Base-by-base conservation (phyloP, 2,329 filamentous ascomycete genomes). In the Penicillium griseofulvum region DNA sequence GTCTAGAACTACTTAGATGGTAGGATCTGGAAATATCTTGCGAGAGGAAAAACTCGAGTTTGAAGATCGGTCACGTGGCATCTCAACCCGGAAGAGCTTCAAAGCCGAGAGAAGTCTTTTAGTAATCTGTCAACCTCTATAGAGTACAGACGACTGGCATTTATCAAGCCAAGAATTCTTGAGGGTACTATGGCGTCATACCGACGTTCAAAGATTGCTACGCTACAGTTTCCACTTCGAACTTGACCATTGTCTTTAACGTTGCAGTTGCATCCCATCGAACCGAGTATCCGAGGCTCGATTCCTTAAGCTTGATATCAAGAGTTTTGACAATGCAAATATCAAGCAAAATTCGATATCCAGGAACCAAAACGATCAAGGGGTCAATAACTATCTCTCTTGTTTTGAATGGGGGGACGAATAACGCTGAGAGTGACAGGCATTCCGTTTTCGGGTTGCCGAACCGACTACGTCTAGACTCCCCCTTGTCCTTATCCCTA, bases 191-290 rank as follows among this genome's bases (percentile, higher is more conserved):
- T 59, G 49, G 39, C 57, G 57, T 65, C 60, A 62, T 31, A 28
- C 7, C 7, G n/a, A 22, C 8, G 29, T 45, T 45, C 9, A 9
- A 45, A 11, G 29, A 52, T 33, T 63, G 12, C 56, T 49, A 65
- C 63, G 45, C 37, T 61, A 17, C 19, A 39, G 37, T 46, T 57
- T 61, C 57, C 61, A 59, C 56, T 10, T 57, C 14, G 31, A 52
- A 63, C 60, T 61, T 54, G 46, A 49, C 42, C 47, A 65, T 65
- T 65, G 60, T 65, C 49, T 54, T 39, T 38, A 58, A 47, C 56
- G 63, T 65, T 65, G 55, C 63, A 63, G 61, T 65, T 65, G 61
- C 63, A 59, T 61, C 45, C 58, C 54, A 54, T 17, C 36, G 33
- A 7, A 51, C 44, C 47, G 48, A 46, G 16, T 12, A 22, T 33